Evolutionary conservation across 2,329 filamentous ascomycete species (phyloP).

Genomic region (Alternaria angustiovoidea): DNA sequence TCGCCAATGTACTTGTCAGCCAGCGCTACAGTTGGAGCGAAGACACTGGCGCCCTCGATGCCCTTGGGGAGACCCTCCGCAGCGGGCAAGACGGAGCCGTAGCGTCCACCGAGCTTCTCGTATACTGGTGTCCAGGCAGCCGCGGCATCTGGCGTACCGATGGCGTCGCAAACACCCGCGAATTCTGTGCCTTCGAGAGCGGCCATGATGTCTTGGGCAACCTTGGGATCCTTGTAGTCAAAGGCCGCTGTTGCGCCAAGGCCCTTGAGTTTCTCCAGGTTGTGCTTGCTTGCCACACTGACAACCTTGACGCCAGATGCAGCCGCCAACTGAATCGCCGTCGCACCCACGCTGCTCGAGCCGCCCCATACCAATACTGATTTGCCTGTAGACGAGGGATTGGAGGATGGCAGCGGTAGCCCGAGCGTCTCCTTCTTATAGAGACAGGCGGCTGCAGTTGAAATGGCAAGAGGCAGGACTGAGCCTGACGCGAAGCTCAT

Average conservation of each 20-base stretch:
- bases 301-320: constrained; percentile 54
- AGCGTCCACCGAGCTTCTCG: constrained; percentile 41
- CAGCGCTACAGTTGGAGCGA: constrained; percentile 29
- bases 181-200: constrained; percentile 54
- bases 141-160: constrained; percentile 33
- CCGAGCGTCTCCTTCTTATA: constrained; percentile 52
- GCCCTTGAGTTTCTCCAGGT: constrained; percentile 37
- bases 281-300: constrained; percentile 48
- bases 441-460: constrained; percentile 55
- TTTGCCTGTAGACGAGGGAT: constrained; percentile 43
- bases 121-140: constrained; percentile 38
- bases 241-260: constrained; percentile 43
- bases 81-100: constrained; percentile 35
- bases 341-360: constrained; percentile 53
- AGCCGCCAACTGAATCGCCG: constrained; percentile 55
- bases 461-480: constrained; percentile 56
- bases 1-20: constrained; percentile 41
- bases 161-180: constrained; percentile 54
- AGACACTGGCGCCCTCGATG: constrained; percentile 35
- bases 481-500: constrained; percentile 51
- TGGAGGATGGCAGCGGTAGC: constrained; percentile 49
- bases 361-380: constrained; percentile 63
- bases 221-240: constrained; percentile 42
- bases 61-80: constrained; percentile 35
- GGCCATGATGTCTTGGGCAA: constrained; percentile 50